Evolutionary conservation across 2,329 filamentous ascomycete species (phyloP).

Genomic region (Clathrospora elynae): DNA sequence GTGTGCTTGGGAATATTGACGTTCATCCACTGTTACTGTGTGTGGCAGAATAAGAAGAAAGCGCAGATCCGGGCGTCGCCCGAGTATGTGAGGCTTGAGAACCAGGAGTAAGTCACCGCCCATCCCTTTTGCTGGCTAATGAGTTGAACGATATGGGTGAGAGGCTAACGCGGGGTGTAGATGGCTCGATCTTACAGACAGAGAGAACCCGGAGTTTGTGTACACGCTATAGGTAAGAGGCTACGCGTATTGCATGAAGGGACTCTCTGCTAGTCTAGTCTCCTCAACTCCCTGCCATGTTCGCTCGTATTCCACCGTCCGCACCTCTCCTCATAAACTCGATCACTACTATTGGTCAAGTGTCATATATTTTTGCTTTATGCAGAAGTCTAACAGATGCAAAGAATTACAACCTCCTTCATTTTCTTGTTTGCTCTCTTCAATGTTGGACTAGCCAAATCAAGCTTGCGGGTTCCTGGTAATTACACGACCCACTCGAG

Average conservation of each 20-base stretch:
- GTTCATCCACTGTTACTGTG: conserved; percentile 69
- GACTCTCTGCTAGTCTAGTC: background rate
- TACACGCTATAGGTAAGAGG: conserved; percentile 57
- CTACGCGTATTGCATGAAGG: too few relatives aligned
- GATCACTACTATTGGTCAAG: too few relatives aligned
- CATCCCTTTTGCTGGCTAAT: conserved; percentile 1
- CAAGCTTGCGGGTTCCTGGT: too few relatives aligned
- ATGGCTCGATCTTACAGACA: conserved; percentile 67
- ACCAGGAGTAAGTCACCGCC: conserved; percentile 61
- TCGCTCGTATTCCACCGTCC: background rate
- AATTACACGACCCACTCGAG: too few relatives aligned
- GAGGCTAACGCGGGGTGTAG: conserved; percentile 25
- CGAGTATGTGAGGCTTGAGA: conserved; percentile 65
- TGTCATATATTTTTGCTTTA: too few relatives aligned
- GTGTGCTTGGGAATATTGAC: conserved; percentile 60
- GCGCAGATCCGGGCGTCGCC: conserved; percentile 57
- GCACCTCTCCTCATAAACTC: too few relatives aligned
- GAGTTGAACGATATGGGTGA: background rate
- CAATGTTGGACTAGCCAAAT: too few relatives aligned
- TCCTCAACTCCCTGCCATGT: background rate
- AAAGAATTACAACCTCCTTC: too few relatives aligned
- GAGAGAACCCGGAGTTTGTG: conserved; percentile 67
- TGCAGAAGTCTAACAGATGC: too few relatives aligned
- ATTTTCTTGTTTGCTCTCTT: too few relatives aligned
- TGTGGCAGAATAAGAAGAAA: conserved; percentile 64